These are phyloP conservation scores for Teunomyces pallodes DNA, from an alignment of 805 yeast species.

Conservation along the genomic window DNA sequence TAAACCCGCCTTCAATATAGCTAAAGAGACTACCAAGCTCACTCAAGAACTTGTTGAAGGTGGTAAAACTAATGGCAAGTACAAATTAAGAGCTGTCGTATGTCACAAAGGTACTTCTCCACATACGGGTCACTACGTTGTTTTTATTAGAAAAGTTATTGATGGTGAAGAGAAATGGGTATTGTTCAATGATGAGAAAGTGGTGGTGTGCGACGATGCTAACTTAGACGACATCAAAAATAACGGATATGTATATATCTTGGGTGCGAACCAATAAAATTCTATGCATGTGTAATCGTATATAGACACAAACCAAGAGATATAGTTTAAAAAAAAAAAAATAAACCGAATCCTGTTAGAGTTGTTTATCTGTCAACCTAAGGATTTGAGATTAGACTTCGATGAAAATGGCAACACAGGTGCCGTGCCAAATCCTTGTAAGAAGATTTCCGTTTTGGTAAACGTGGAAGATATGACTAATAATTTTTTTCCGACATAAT, in stretches of 20 bases:
- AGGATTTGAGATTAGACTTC: too few relatives aligned
- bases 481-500: neutral
- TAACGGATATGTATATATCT: constrained; percentile 50
- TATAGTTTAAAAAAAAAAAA: too few relatives aligned
- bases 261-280: constrained; percentile 11
- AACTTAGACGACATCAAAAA: constrained; percentile 42
- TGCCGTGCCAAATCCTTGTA: neutral
- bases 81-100: constrained; percentile 59
- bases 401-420: neutral
- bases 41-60: constrained; percentile 11
- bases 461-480: neutral
- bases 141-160: constrained; percentile 52
- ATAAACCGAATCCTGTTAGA: too few relatives aligned
- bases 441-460: neutral
- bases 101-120: constrained; percentile 90
- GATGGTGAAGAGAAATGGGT: constrained; percentile 57
- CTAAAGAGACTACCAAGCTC: constrained; percentile 16
- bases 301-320: too few relatives aligned
- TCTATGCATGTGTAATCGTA: too few relatives aligned
- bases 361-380: too few relatives aligned
- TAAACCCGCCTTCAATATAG: constrained; percentile 27
- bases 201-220: constrained; percentile 53
- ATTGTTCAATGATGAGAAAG: constrained; percentile 86
- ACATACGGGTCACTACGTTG: constrained; percentile 92
- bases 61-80: constrained; percentile 26